phyloP scores from a whole-genome alignment of 306 rosid genomes.

The Ormosia semicastrata region DNA sequence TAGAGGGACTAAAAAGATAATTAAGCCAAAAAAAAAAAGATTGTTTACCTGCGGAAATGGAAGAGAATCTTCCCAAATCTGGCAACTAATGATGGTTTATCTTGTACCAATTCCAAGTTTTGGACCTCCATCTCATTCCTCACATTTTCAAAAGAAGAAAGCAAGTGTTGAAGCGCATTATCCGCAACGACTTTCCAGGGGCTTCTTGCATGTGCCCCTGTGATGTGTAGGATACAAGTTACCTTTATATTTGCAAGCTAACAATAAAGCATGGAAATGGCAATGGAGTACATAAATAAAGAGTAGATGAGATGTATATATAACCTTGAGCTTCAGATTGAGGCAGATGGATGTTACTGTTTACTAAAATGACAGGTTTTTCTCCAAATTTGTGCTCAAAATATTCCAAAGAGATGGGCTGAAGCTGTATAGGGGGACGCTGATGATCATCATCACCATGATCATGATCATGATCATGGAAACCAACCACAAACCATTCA shows the following conservation, averaged over 20 bases:
- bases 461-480: constrained; percentile 4
- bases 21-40: too few species aligned
- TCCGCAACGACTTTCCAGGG: constrained; percentile 36
- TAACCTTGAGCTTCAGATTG: constrained; percentile 28
- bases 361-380: constrained; percentile 33
- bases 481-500: constrained; percentile 41
- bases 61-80: constrained; percentile 51
- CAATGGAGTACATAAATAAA: background rate
- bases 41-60: constrained; percentile 38
- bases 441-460: background rate
- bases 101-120: background rate
- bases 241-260: background rate
- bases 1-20: too few species aligned
- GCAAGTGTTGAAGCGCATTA: constrained; percentile 32
- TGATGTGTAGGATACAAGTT: background rate
- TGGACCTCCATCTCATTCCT: constrained; percentile 22
- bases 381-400: constrained; percentile 1
- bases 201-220: background rate
- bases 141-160: constrained; percentile 25
- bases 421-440: constrained; percentile 34
- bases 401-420: constrained; percentile 15
- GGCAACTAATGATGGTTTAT: constrained; percentile 34
- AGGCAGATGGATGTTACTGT: background rate
- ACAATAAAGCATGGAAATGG: background rate
- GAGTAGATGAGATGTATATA: background rate